phyloP scores from a whole-genome alignment of 2,329 filamentous ascomycete species.

The Davidsoniella australis region DNA sequence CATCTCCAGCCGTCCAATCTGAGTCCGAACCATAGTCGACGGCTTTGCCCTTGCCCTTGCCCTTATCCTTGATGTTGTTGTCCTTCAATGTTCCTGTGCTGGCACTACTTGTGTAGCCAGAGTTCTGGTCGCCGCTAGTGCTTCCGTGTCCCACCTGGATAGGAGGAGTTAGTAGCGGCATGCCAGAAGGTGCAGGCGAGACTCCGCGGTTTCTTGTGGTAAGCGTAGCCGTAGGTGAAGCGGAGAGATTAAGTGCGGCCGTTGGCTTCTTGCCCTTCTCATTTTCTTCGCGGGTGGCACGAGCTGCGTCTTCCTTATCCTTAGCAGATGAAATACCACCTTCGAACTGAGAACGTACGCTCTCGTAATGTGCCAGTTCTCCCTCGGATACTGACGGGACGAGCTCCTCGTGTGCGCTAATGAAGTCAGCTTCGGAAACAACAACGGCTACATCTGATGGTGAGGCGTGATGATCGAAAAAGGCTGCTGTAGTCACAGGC shows the following conservation, averaged over 20 bases:
- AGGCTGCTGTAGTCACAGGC: constrained; percentile 71
- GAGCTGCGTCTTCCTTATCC: constrained; percentile 19
- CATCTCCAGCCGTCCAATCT: constrained; percentile 21
- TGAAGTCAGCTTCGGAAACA: constrained; percentile 79
- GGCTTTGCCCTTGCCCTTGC: constrained; percentile 4
- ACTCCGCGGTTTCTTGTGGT: constrained; percentile 12
- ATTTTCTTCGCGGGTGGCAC: constrained; percentile 18
- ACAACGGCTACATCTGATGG: constrained; percentile 70
- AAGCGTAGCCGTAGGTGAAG: too few species aligned
- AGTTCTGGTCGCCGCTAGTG: background rate
- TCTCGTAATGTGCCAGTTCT: constrained; percentile 80
- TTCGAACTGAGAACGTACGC: constrained; percentile 70
- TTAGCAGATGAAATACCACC: constrained; percentile 28
- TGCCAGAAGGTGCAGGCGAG: constrained; percentile 14
- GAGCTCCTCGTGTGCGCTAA: constrained; percentile 65
- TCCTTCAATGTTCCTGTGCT: constrained; percentile 7
- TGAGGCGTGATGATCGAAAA: constrained; percentile 82
- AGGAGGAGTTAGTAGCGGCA: constrained; percentile 11
- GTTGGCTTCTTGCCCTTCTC: too few species aligned
- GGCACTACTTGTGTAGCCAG: constrained; percentile 8
- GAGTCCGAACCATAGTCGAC: background rate
- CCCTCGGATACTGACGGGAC: constrained; percentile 88
- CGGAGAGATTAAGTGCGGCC: too few species aligned
- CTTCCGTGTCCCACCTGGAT: background rate
- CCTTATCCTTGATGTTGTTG: constrained; percentile 15